Evolutionary conservation across 768 basidiomycete species (phyloP), one percentile per base, ranked within the genome.

Genomic region (Hirschioporus abietinus): DNA sequence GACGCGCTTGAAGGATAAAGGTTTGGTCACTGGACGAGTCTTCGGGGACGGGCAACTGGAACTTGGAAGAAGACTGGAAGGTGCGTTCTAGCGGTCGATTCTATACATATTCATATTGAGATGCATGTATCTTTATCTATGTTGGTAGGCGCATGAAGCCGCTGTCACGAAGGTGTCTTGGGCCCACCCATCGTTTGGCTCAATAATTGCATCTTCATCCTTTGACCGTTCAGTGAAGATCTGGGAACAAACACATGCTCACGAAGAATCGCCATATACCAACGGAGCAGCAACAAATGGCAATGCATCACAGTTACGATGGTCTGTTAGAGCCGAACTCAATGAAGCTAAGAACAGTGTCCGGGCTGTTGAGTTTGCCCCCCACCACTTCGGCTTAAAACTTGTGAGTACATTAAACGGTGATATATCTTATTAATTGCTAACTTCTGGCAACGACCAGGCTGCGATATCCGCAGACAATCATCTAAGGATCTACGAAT

Each of bases 101-200:
- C 1, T 36, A 30, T 63, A 2, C 25, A 35, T 62, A 66, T 67
- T n/a, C 58, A 9, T 57, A 15, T 12, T 42, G 35, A 36, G 23
- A 20, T 34, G 58, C 58, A 35, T 42, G n/a, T 57, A 25, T 65
- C 34, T 69, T 27, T 0, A 1, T n/a, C 61, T 36, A 64, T 67
- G 62, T 25, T 15, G 36, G 17, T 71, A 96, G 93, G 96, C 96
- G n/a, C 96, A 98, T 74, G 94, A 96, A 72, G 95, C 95, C 18
- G 88, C 96, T 0, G 83, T 97, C 42, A 86, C 93, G 8, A 89
- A 85, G 75, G 71, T 97, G 17, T 85, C 86, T 64, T 99, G 95
- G 92, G 94, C 94, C 1, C 95, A 96, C 73, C 95, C 96, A 5
- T 90, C 95, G 76, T 95, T 95, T 67, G 96, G 95, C 4, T 85